Base-by-base conservation (phyloP, 345 rosid genomes). In the Camelina hispida region DNA sequence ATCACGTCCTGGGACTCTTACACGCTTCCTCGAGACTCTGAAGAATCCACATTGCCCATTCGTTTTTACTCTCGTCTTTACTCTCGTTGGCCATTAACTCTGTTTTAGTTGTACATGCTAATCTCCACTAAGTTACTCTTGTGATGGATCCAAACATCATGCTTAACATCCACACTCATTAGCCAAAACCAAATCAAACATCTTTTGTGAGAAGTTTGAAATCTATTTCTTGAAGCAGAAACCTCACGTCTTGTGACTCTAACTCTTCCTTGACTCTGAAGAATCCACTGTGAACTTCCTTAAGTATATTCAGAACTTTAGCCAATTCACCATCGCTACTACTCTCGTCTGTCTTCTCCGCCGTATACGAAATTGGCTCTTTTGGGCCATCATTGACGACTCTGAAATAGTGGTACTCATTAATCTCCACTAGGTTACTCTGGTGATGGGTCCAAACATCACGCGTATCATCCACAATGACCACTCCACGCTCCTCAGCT, bases 211-310 rank as follows among this genome's bases (percentile, higher is more conserved):
- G 47, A 43, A 43, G 47, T 43, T 5, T 43, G 47, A 43, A 43
- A 43, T 43, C 47, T 43, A 43, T 43, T 43, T 43, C 47, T 43
- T 43, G 47, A 13, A 43, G 47, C 47, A 62, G 12, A 20, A 42
- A 62, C 17, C 66, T 40, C 11, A 62, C 47, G n/a, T 43, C 50
- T 15, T 62, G 66, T 15, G 50, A 62, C 48, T 40, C 32, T 38
- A 40, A 13, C 3, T 61, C 50, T 22, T 40, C 66, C 66, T 62
- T 12, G 16, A 62, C 51, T 32, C 50, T 22, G 50, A 62, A 62
- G 52, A 54, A 54, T 54, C 60, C 17, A 14, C 10, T 5, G 37
- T 55, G 17, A 55, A 55, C 16, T 25, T 55, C 37, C 18, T 38
- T 40, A 3, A 61, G 50, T 40, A 42, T 3, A 20, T 40, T 18